These are phyloP conservation scores for Rhizopus stolonifer DNA, from an alignment of 371 early-diverging fungal genomes.

Conservation along the genomic window DNA sequence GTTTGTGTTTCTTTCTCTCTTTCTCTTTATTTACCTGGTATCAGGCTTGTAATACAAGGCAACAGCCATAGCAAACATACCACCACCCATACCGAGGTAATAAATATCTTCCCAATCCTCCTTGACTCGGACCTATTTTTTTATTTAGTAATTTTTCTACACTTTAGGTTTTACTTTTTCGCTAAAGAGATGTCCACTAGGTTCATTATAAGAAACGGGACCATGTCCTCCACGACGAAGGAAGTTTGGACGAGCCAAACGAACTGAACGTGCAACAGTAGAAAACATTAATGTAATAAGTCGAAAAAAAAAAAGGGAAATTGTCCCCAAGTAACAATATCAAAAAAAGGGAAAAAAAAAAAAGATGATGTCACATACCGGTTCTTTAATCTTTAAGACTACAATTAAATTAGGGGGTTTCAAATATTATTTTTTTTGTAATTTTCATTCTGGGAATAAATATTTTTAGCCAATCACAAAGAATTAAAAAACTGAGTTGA, in stretches of 20 bases:
- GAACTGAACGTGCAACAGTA: constrained; percentile 44
- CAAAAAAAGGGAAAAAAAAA: not conserved
- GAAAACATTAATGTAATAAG: constrained; percentile 25
- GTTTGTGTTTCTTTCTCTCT: not conserved
- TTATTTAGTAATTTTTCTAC: no score
- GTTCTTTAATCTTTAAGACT: no score
- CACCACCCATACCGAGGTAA: constrained; percentile 61
- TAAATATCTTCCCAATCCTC: constrained; percentile 70
- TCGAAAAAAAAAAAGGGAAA: not conserved
- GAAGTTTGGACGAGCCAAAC: constrained; percentile 47
- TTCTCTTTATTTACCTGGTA: constrained; percentile 48
- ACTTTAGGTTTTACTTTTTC: constrained; percentile 64
- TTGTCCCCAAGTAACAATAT: not conserved
- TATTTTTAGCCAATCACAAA: no score
- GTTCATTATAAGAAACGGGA: constrained; percentile 52
- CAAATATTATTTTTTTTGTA: no score
- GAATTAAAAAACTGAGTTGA: no score
- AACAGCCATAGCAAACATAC: constrained; percentile 51
- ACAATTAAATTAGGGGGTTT: no score
- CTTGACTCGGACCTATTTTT: constrained; percentile 57
- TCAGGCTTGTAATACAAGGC: constrained; percentile 69
- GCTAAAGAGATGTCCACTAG: constrained; percentile 59
- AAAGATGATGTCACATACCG: not conserved
- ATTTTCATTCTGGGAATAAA: no score
- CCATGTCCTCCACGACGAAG: constrained; percentile 54